Evolutionary conservation across 139 green algal species (phyloP), one percentile per base, ranked within the genome.

Genomic region (Asterochloris erici): DNA sequence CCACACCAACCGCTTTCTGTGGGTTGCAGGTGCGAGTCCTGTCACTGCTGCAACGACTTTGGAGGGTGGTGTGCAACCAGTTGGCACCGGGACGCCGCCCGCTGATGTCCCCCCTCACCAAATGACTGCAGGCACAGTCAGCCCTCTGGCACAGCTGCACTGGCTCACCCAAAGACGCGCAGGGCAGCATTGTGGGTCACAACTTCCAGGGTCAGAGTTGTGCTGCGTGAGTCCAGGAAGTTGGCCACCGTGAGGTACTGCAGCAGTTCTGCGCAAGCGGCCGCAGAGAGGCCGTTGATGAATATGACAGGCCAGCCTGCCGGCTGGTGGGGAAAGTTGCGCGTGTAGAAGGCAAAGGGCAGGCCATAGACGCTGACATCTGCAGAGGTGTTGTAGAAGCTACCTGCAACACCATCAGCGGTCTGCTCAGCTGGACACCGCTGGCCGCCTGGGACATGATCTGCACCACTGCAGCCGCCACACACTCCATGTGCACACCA

Each of bases 351-450:
- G 62, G 54, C 77, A 16, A 61, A 81, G 12, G 77, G 77, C 12
- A 63, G 66, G 62, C 63, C 26, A 14, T 73, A 63, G 47, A 81
- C 9, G 77, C 60, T 13, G 26, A 61, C 12, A 73, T 24, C 63
- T 81, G 77, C 13, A 16, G 21, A 28, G n/a, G 23, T 73, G 62
- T 81, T 81, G 77, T 81, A 81, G 77, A 63, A 81, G 77, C 62
- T 29, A 11, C 19, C 63, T 81, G 77, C 77, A 81, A n/a, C 13
- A 60, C 38, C 38, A 54, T 54, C 38, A 54, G 38, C 38, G 6
- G 38, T 54, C 38, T 54, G 38, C 38, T 54, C 38, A 54, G 38
- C 38, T 54, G 38, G 38, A 54, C 2, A 2, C 6, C 6, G 38
- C 38, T 54, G 6, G 38, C 38, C 6, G 38, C 38, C 38, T 54